A percentile compares a stretch with the other conserved stretches of the same genome.
Evolutionary conservation across 306 rosid genomes (phyloP).

Genomic region (Dalbergia cochinchinensis): DNA sequence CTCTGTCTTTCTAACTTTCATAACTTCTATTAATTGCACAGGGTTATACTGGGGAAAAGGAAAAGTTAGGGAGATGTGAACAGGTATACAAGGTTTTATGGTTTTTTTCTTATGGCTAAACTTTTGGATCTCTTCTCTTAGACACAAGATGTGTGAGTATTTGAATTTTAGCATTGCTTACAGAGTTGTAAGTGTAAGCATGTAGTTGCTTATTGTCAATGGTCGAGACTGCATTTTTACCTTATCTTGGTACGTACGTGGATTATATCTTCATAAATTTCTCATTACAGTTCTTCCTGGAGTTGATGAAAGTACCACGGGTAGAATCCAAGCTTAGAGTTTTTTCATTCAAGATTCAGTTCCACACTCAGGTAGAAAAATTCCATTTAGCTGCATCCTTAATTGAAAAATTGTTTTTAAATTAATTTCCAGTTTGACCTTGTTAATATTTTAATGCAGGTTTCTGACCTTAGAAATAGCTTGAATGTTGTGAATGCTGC

Average conservation of each 20-base stretch:
- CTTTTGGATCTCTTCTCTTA: slow-evolving; percentile 36
- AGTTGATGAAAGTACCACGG: slow-evolving; percentile 86
- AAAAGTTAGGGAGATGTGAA: slow-evolving; percentile 93
- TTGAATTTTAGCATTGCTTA: slow-evolving; percentile 30
- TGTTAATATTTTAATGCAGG: slow-evolving; percentile 62
- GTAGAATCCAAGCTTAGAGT: slow-evolving; percentile 92
- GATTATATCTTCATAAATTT: slow-evolving; percentile 35
- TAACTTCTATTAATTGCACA: slow-evolving; percentile 50
- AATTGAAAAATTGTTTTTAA: slow-evolving; percentile 31
- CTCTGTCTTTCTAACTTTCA: slow-evolving; percentile 41
- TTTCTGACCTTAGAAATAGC: slow-evolving; percentile 78
- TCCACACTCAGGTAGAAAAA: slow-evolving; percentile 77
- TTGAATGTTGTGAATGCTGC: slow-evolving; percentile 73
- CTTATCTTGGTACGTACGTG: slow-evolving; percentile 28
- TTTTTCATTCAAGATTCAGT: slow-evolving; percentile 86
- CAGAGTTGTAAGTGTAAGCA: not conserved
- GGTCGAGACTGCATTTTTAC: slow-evolving; percentile 41
- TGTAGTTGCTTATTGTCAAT: slow-evolving; percentile 34
- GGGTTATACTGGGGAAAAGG: slow-evolving; percentile 87
- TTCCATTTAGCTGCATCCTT: slow-evolving; percentile 17
- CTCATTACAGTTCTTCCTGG: slow-evolving; percentile 75
- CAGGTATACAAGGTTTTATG: slow-evolving; percentile 65
- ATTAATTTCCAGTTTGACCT: slow-evolving; percentile 38
- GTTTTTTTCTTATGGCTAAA: slow-evolving; percentile 22
- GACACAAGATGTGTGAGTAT: slow-evolving; percentile 27